Conservation (phyloP, 2,329 filamentous ascomycete species). For the Aschersonia sp. region DNA sequence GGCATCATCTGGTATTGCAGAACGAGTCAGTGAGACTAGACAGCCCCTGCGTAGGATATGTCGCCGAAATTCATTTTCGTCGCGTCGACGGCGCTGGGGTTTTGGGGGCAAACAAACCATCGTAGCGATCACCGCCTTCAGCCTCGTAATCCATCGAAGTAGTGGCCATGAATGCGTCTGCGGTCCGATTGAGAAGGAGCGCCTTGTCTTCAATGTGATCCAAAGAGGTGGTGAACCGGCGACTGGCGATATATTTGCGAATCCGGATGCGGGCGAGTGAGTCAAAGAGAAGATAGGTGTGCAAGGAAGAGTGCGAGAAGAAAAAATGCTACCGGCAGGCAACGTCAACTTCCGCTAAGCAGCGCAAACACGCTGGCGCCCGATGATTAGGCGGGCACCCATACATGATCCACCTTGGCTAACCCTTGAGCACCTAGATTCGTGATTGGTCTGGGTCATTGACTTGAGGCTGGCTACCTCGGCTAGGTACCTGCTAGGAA, state of each 20-base stretch:
- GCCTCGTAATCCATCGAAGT: slow-evolving; percentile 59
- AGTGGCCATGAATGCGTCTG: slow-evolving; percentile 35
- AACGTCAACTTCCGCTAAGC: not conserved
- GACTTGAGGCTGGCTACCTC: too few species aligned
- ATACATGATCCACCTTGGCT: not conserved
- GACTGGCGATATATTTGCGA: too few species aligned
- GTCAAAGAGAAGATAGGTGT: too few species aligned
- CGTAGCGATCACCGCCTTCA: slow-evolving; percentile 51
- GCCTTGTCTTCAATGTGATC: too few species aligned
- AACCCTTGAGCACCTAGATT: too few species aligned
- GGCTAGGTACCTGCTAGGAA: too few species aligned
- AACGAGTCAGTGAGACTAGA: not conserved
- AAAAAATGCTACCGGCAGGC: slow-evolving; percentile 1
- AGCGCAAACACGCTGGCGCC: slow-evolving; percentile 1
- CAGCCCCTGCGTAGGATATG: too few species aligned
- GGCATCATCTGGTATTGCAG: slow-evolving; percentile 36
- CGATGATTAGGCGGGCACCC: slow-evolving; percentile 5
- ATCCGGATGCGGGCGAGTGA: too few species aligned
- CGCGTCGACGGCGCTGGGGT: not conserved
- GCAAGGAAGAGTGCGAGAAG: not conserved
- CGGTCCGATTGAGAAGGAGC: not conserved
- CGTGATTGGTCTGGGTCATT: too few species aligned
- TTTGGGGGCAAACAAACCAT: slow-evolving; percentile 28
- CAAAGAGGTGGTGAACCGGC: not conserved
- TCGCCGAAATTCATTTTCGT: too few species aligned